Evolutionary conservation across 2,329 filamentous ascomycete species (phyloP), one percentile per base, ranked within the genome.

Genomic region (Aureobasidium leucospermi): DNA sequence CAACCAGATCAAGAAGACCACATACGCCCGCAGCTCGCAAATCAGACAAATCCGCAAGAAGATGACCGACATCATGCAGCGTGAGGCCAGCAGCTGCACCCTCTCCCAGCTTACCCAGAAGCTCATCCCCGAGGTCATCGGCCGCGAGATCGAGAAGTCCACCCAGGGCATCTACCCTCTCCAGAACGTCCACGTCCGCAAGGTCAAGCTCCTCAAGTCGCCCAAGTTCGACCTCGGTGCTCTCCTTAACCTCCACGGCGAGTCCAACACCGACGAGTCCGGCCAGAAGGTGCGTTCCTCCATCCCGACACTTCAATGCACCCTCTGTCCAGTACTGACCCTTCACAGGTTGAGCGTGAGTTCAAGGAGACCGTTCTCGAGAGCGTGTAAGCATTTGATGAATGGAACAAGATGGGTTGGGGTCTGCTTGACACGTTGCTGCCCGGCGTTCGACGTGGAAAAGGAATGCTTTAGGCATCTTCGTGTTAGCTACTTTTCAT

Each of bases 1-100:
- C 72, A 99, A 97, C 85, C 94, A 99, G 85, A 93, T 99, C 85
- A 96, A 96, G 89, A 99, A 97, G 89, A 99, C 94, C 73, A 99
- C 94, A 76, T 99, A 99, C 76, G 94, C 94, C 70, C 88, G 88
- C 67, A 91, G 90, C 67, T 97, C 94, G 67, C 94, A 99, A 82
- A 97, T 97, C 79, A 89, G 93, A 69, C 87, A 89, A 70, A 99
- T 99, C 79, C 89, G 94, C 80, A 94, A 92, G 85, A 97, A 99
- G 90, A 99, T 99, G 94, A 89, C 85, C 67, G 94, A 99, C 81
- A 97, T 99, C 80, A 97, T 99, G 79, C 85, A 89, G 79, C 89
- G 92, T 72, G 94, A 99, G 84, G 94, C 94, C 65, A 85, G 89
- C 70, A 90, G 84, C 82, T 96, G 91, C 86, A 96, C 91, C 66